Base-by-base conservation (phyloP, 805 yeast species). In the Millerago galiae region DNA sequence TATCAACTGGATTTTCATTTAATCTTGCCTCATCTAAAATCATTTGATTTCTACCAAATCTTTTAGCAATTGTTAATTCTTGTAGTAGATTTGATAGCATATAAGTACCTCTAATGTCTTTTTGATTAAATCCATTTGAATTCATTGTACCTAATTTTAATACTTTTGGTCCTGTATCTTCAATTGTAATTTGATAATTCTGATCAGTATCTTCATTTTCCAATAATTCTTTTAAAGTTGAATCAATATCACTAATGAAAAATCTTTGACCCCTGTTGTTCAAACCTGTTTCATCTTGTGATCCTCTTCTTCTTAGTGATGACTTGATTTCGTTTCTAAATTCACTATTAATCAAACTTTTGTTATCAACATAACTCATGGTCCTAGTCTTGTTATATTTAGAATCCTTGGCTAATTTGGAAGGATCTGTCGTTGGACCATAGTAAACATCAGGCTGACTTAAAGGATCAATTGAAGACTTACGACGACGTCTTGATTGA, bases 1-100 rank as follows among this genome's bases (percentile, higher is more conserved):
- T 70, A 42, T 71, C 72, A 7, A 88, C 95, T 0, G 97, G 97
- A 56, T 87, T 87, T 62, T 89, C 96, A 58, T 78, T 83, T 44
- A 90, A 70, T 47, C 95, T 65, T 8, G 81, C 83, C 59, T 89
- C 96, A 60, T 88, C 96, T 46, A 89, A 63, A 38, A 85, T 70
- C 70, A 88, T 79, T 55, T 79, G 83, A 48, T 77, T 79, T 48
- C 91, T 72, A 8, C 95, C 95, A 59, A 80, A 75, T 43, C 83
- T 68, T 57, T 84, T 78, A 12, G 96, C 96, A 47, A 88, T 79
- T 1, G 96, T 87, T 50, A 89, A 69, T 62, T 89, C 97, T 65
- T 89, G 96, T 43, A 89, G 69, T 32, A 90, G 63, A 61, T 90
- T 90, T 0, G 93, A 81, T 38, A 89, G 65, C 90, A 84, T 84